Percentiles rank a stretch among this genome's conserved stretches.
Conservation (phyloP, 163 green algal species). For the Prototheca stagnorum region DNA sequence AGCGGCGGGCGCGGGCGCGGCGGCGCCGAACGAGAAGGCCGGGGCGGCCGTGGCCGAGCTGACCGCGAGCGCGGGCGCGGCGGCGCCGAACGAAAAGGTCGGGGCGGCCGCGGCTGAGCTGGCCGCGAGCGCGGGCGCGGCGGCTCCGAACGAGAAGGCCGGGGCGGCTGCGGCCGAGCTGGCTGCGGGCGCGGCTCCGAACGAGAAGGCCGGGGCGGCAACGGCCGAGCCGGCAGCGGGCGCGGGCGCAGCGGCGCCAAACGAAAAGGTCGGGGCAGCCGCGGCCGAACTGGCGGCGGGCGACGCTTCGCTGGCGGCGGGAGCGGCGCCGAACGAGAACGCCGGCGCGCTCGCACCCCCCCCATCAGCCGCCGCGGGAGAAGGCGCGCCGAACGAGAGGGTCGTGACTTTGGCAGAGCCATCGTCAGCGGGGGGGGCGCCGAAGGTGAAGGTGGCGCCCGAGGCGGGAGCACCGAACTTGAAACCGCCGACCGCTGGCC, state of each 20-base stretch:
- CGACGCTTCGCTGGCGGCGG: not conserved
- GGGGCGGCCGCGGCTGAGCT: not conserved
- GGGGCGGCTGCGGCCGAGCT: not conserved
- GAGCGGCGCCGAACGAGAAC: conserved; percentile 1
- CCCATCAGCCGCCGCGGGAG: conserved; percentile 2
- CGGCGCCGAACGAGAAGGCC: too few relatives aligned
- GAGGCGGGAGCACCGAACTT: not conserved
- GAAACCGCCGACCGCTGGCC: not conserved
- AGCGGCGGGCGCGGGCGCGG: too few relatives aligned
- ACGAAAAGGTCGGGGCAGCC: too few relatives aligned
- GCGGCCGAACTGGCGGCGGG: too few relatives aligned
- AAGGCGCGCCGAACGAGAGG: not conserved
- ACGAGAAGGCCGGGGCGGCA: conserved; percentile 1
- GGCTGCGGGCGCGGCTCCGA: conserved; percentile 1
- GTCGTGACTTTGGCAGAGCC: not conserved
- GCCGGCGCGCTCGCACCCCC: not conserved
- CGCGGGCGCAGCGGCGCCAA: not conserved
- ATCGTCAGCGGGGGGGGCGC: not conserved
- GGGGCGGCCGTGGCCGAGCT: too few relatives aligned
- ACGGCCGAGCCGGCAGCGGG: not conserved
- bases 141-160: not conserved
- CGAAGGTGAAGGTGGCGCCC: conserved; percentile 1
- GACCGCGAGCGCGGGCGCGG: not conserved
- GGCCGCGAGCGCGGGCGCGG: not conserved
- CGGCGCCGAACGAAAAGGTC: not conserved